Evolutionary conservation across 345 rosid species (phyloP).

Genomic region (Salix caprea): DNA sequence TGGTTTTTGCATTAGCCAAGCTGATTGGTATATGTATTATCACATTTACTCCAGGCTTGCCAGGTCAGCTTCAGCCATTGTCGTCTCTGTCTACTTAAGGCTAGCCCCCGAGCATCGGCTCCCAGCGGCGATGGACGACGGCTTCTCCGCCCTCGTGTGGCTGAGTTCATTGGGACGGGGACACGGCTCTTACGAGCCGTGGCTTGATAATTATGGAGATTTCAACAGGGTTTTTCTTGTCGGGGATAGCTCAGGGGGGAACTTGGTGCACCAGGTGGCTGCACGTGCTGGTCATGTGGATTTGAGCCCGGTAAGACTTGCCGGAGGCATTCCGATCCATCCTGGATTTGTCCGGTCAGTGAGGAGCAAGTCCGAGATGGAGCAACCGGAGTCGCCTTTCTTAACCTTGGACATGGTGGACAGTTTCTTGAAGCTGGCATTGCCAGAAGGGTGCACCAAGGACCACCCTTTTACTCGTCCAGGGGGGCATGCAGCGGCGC

Average conservation of each 20-base stretch:
- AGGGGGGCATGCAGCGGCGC: constrained; percentile 48
- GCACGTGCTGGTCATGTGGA: constrained; percentile 16
- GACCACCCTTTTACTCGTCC: constrained; percentile 61
- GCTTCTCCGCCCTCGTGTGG: constrained; percentile 28
- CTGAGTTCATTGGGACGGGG: constrained; percentile 14
- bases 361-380: constrained; percentile 60
- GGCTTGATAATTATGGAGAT: constrained; percentile 17
- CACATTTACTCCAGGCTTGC: constrained; percentile 18
- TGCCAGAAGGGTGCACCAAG: constrained; percentile 44
- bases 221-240: constrained; percentile 28
- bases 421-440: constrained; percentile 41
- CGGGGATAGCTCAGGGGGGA: constrained; percentile 35
- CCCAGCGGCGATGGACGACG: constrained; percentile 28
- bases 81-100: constrained; percentile 26
- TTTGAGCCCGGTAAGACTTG: constrained; percentile 14
- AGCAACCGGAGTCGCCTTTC: constrained; percentile 51
- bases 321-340: constrained; percentile 29
- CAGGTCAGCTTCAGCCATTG: not conserved
- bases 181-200: not conserved
- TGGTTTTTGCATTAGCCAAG: constrained; percentile 32
- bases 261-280: constrained; percentile 31
- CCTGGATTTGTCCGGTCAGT: constrained; percentile 40
- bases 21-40: constrained; percentile 39
- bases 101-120: constrained; percentile 33
- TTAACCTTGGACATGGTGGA: constrained; percentile 57